Conservation (phyloP, 163 green algal species). For the Prototheca stagnorum region DNA sequence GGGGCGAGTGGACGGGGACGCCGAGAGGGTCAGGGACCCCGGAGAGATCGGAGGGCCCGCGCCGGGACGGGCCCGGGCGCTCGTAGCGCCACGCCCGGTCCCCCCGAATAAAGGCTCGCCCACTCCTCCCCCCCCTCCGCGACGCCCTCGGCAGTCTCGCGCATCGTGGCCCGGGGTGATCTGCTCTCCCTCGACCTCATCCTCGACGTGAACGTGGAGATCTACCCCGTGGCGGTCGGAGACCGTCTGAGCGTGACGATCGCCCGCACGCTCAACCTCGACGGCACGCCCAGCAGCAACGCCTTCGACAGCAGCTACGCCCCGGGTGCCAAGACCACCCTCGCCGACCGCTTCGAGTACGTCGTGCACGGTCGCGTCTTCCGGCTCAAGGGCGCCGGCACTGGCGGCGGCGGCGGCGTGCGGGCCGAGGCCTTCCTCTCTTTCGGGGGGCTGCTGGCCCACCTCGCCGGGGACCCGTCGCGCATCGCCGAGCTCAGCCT, state of each 20-base stretch:
- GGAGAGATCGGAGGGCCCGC: no score
- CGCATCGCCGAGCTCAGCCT: conserved; percentile 74
- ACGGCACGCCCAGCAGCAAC: conserved; percentile 24
- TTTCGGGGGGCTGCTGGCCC: conserved; percentile 82
- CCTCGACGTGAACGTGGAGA: conserved; percentile 85
- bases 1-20: background rate
- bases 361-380: conserved; percentile 93
- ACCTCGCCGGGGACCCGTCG: conserved; percentile 63
- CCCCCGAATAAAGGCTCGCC: background rate
- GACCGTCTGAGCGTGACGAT: conserved; percentile 69
- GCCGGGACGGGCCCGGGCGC: no score
- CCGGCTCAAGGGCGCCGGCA: conserved; percentile 73
- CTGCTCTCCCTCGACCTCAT: conserved; percentile 84
- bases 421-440: conserved; percentile 49
- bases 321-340: conserved; percentile 17
- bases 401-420: conserved; percentile 8
- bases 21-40: no score
- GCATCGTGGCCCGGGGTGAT: conserved; percentile 62
- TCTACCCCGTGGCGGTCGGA: conserved; percentile 59
- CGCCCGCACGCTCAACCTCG: conserved; percentile 46
- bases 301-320: conserved; percentile 9
- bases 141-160: conserved; percentile 56
- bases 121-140: background rate
- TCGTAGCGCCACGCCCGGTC: no score
- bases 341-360: conserved; percentile 92